Conservation (phyloP, 2,329 filamentous ascomycete species). For the Pseudogymnoascus sp. region DNA sequence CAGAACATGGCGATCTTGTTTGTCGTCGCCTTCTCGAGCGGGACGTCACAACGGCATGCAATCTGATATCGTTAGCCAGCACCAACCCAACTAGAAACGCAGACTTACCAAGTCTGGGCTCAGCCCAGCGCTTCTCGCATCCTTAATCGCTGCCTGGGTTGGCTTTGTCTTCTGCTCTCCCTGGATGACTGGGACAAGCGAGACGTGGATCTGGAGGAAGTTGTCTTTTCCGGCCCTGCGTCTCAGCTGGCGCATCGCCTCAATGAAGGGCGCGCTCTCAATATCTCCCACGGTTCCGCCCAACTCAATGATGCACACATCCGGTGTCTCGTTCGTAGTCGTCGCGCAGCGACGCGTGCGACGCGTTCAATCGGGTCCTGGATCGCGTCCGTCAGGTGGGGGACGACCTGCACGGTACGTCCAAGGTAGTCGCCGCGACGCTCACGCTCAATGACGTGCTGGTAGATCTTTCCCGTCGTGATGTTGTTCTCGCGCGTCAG, state of each 20-base stretch:
- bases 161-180: constrained; percentile 93
- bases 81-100: not conserved
- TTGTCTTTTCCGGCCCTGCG: constrained; percentile 67
- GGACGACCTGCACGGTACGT: constrained; percentile 83
- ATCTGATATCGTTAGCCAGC: constrained; percentile 47
- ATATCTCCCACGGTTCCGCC: constrained; percentile 66
- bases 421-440: constrained; percentile 73
- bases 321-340: constrained; percentile 74
- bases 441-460: constrained; percentile 73
- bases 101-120: constrained; percentile 58
- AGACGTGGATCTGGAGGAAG: constrained; percentile 85
- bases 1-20: constrained; percentile 87
- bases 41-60: constrained; percentile 80
- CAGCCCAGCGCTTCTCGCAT: constrained; percentile 65
- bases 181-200: constrained; percentile 65
- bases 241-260: constrained; percentile 75
- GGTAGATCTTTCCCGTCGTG: constrained; percentile 94
- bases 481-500: constrained; percentile 88
- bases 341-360: constrained; percentile 76
- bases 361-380: constrained; percentile 90
- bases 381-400: constrained; percentile 85
- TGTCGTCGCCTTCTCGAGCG: constrained; percentile 66
- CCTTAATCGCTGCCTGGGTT: constrained; percentile 82
- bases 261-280: constrained; percentile 80
- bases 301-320: constrained; percentile 81